A percentile compares a stretch with the other conserved stretches of the same genome.
Evolutionary conservation across 208 protist genomes (phyloP).

Genomic region (Leishmania aethiopica): DNA sequence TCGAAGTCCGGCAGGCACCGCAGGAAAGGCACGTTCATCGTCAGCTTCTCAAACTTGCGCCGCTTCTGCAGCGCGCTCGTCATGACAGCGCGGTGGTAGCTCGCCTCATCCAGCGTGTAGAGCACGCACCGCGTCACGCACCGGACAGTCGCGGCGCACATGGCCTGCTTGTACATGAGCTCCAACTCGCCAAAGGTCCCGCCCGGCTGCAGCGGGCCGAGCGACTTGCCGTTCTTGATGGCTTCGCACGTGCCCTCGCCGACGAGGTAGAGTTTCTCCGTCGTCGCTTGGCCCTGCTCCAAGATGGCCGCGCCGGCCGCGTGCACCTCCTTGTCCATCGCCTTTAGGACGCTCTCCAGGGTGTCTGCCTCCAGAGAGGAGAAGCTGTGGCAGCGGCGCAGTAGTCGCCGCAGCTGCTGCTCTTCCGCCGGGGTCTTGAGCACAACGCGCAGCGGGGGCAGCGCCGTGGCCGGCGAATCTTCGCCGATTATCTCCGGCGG

Average conservation of each 20-base stretch:
- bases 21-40: constrained; percentile 73
- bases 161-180: constrained; percentile 88
- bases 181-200: constrained; percentile 84
- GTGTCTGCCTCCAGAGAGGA: constrained; percentile 58
- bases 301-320: constrained; percentile 67
- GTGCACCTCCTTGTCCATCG: constrained; percentile 66
- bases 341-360: constrained; percentile 49
- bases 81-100: constrained; percentile 84
- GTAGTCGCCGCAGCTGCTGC: constrained; percentile 44
- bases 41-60: constrained; percentile 68
- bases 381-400: constrained; percentile 76
- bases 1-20: constrained; percentile 81
- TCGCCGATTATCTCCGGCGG: constrained; percentile 4
- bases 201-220: constrained; percentile 60
- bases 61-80: constrained; percentile 67
- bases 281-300: constrained; percentile 65
- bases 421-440: constrained; percentile 49
- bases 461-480: constrained; percentile 28
- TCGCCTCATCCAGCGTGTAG: constrained; percentile 83
- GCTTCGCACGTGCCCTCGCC: constrained; percentile 80
- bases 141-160: constrained; percentile 80
- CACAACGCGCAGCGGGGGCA: constrained; percentile 45
- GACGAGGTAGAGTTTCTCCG: constrained; percentile 79
- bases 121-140: constrained; percentile 75
- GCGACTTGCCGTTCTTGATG: constrained; percentile 75